A percentile compares a stretch with the other conserved stretches of the same genome.
These are phyloP conservation scores for Morella rubra DNA, from an alignment of 306 rosid species.

Conservation along the genomic window DNA sequence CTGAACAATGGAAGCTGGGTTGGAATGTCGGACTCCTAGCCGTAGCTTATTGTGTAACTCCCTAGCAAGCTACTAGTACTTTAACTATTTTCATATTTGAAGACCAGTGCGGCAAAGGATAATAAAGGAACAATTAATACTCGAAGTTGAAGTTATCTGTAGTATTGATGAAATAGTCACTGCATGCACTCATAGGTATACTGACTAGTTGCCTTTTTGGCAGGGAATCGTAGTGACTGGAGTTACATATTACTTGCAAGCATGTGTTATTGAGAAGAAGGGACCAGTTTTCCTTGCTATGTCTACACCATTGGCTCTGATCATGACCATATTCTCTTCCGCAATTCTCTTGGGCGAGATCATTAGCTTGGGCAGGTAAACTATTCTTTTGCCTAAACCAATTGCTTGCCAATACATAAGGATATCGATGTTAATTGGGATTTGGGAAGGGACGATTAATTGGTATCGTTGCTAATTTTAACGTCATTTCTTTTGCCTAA, in stretches of 20 bases:
- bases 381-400: background rate
- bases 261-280: slow-evolving; percentile 82
- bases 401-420: background rate
- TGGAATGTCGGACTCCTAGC: slow-evolving; percentile 72
- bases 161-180: too few relatives aligned
- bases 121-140: too few relatives aligned
- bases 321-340: slow-evolving; percentile 60
- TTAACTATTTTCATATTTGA: background rate
- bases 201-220: background rate
- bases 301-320: slow-evolving; percentile 65
- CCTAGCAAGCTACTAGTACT: background rate
- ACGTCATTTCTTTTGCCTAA: background rate
- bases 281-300: slow-evolving; percentile 85
- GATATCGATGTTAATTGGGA: too few relatives aligned
- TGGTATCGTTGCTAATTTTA: background rate
- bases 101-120: background rate
- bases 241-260: slow-evolving; percentile 69
- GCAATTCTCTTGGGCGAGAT: slow-evolving; percentile 62
- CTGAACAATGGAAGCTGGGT: slow-evolving; percentile 69
- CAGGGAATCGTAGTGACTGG: slow-evolving; percentile 85
- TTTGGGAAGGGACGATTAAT: too few relatives aligned
- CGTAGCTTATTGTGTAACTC: slow-evolving; percentile 63
- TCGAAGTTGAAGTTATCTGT: too few relatives aligned
- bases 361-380: slow-evolving; percentile 71
- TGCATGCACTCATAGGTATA: too few relatives aligned